phyloP scores from a whole-genome alignment of 495 filamentous ascomycete genomes.

The Tuber indicum region DNA sequence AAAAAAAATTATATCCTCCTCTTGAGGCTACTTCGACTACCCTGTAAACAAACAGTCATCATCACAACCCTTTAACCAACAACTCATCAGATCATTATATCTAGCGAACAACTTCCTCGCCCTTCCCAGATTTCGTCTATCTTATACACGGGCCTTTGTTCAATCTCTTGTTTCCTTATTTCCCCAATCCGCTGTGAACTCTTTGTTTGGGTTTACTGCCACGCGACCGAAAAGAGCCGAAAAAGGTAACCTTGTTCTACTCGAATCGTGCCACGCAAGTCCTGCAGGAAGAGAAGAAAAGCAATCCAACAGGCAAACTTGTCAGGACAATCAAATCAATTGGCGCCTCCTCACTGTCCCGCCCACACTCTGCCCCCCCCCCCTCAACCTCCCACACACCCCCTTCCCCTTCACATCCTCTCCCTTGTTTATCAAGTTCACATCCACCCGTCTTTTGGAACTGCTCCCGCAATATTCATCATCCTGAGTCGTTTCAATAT shows the following conservation, averaged over 20 bases:
- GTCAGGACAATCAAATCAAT: slow-evolving; percentile 21
- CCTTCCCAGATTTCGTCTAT: slow-evolving; percentile 34
- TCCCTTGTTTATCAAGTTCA: slow-evolving; percentile 36
- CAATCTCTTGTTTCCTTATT: background rate
- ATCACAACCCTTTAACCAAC: slow-evolving; percentile 18
- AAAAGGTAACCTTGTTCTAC: slow-evolving; percentile 33
- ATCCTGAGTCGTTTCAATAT: slow-evolving; percentile 12
- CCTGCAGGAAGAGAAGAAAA: slow-evolving; percentile 30
- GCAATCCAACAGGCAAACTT: slow-evolving; percentile 15
- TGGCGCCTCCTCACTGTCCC: slow-evolving; percentile 25
- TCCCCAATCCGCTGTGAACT: slow-evolving; percentile 9
- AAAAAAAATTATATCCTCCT: background rate
- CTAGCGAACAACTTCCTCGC: slow-evolving; percentile 6
- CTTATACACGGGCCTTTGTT: slow-evolving; percentile 19
- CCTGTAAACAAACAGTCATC: slow-evolving; percentile 2
- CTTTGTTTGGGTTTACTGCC: slow-evolving; percentile 32
- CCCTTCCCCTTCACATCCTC: slow-evolving; percentile 5
- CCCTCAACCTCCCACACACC: background rate
- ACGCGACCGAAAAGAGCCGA: slow-evolving; percentile 34
- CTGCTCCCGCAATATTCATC: slow-evolving; percentile 9
- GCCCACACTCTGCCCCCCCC: background rate
- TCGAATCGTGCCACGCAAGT: slow-evolving; percentile 41
- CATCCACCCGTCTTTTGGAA: slow-evolving; percentile 19
- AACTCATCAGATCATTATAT: slow-evolving; percentile 29
- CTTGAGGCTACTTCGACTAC: background rate